Evolutionary conservation across 1,284 basidiomycete species (phyloP), one percentile per base, ranked within the genome.

Genomic region (Trametes polyzona): DNA sequence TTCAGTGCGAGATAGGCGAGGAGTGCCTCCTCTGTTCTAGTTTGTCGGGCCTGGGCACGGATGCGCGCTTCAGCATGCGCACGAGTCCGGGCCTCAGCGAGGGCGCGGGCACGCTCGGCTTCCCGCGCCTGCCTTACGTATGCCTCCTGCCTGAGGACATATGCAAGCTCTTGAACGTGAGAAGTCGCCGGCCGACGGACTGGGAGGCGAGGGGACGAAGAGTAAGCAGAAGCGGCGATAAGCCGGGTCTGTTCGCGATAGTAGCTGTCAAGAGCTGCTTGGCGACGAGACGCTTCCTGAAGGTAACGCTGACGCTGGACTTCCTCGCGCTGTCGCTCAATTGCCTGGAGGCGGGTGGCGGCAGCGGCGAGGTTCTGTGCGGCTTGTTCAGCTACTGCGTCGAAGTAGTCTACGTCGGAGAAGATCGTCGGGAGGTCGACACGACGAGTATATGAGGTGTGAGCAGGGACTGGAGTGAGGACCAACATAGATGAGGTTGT

Each of bases 351-450:
- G 2, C 65, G 57, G 17, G 63, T 62, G 19, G 58, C 54, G 8
- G 62, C 61, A 4, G 62, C 48, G 14, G 62, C 66, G 33, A 60
- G 61, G 36, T 65, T 60, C 29, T 55, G 51, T 0, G 62, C 64
- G 8, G 65, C 64, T 23, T 47, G 63, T 17, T 57, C 52, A 23
- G 61, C 60, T 27, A 56, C 53, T n/a, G 39, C 58, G 36, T 65
- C 56, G 29, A 58, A 52, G 46, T 59, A 57, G 37, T 58, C 50
- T 51, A 51, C 30, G 29, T 58, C 52, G 11, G 56, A 49, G 53
- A 35, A 53, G 30, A 39, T 11, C 4, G 44, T 11, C 16, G 52
- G 30, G 17, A n/a, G 49, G 41, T 12, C n/a, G n/a, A 16, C 11
- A 24, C 12, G 56, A 12, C n/a, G 52, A 35, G 36, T 36, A 29